Evolutionary conservation across 768 basidiomycete genomes (phyloP).

Genomic region (Tricholoma bakamatsutake): DNA sequence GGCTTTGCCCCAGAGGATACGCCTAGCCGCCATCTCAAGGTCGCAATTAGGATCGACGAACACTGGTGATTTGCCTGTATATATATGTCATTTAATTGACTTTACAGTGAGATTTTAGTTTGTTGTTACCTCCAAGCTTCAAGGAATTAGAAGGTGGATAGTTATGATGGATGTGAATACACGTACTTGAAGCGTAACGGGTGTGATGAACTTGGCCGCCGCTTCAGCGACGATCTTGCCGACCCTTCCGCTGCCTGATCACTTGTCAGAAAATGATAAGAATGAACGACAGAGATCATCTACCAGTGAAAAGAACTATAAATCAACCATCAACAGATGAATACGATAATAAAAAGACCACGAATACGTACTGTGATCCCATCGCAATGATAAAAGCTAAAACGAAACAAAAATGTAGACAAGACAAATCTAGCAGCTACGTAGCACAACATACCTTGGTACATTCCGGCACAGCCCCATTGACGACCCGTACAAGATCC

Average conservation of each 20-base stretch:
- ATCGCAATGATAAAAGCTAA: conserved; percentile 65
- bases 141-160: not conserved
- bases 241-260: conserved; percentile 48
- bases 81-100: not conserved
- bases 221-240: conserved; percentile 64
- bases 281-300: not conserved
- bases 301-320: conserved; percentile 62
- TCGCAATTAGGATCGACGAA: conserved; percentile 67
- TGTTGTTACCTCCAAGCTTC: conserved; percentile 40
- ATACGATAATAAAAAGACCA: not conserved
- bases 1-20: conserved; percentile 77
- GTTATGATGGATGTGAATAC: not conserved
- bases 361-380: conserved; percentile 42
- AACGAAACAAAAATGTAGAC: not conserved
- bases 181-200: conserved; percentile 42
- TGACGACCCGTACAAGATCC: conserved; percentile 55
- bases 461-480: conserved; percentile 64
- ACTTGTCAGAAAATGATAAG: not conserved
- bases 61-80: conserved; percentile 62
- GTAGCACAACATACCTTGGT: conserved; percentile 33
- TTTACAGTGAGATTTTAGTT: not conserved
- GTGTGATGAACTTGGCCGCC: conserved; percentile 72
- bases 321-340: not conserved
- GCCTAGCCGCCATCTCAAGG: conserved; percentile 54
- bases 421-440: not conserved